Conservation (phyloP, 208 protist species). For the Wallacemonas rigidus region DNA sequence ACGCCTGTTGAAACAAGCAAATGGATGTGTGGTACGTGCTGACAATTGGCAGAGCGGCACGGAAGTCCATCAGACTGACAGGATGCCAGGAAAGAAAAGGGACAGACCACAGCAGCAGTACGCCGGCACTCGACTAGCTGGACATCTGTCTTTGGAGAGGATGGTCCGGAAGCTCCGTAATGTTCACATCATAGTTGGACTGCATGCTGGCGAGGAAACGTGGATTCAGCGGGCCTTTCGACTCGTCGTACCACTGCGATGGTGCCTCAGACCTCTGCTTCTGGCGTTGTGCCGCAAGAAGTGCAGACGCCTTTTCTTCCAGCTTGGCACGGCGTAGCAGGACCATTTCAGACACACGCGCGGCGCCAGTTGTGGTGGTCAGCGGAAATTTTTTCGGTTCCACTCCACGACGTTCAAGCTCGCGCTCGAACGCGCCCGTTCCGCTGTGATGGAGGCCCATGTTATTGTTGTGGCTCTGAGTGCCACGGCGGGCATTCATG, state of each 20-base stretch:
- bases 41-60: too few relatives aligned
- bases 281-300: conserved; percentile 48
- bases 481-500: conserved; percentile 56
- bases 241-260: conserved; percentile 86
- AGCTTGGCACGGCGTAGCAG: conserved; percentile 75
- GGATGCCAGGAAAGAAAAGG: background rate
- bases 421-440: conserved; percentile 82
- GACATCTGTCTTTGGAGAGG: conserved; percentile 27
- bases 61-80: too few relatives aligned
- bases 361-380: conserved; percentile 79
- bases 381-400: conserved; percentile 85
- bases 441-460: conserved; percentile 86
- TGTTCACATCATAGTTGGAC: conserved; percentile 63
- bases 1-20: too few relatives aligned
- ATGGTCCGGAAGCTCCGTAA: conserved; percentile 63
- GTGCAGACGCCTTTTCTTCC: conserved; percentile 56
- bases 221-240: conserved; percentile 80
- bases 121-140: background rate
- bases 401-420: conserved; percentile 79
- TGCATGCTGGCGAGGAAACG: conserved; percentile 81
- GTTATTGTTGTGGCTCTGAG: conserved; percentile 89
- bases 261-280: conserved; percentile 23
- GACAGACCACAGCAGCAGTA: background rate
- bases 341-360: conserved; percentile 86
- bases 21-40: too few relatives aligned